These are phyloP conservation scores for Epichloe hybrida DNA, from an alignment of 2,329 filamentous ascomycete genomes.

Conservation along the genomic window DNA sequence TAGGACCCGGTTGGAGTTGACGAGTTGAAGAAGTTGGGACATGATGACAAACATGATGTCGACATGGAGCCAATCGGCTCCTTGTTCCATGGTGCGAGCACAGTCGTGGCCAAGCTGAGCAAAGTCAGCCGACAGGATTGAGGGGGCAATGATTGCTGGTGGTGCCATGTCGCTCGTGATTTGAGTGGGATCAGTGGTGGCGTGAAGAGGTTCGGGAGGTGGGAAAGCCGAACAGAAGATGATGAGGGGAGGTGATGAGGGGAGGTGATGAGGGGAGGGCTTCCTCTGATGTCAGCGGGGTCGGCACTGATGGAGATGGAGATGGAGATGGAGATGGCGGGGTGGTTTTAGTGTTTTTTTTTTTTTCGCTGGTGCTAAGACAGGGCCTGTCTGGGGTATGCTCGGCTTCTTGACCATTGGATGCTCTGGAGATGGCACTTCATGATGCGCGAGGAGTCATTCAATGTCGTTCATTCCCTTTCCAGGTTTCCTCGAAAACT, in stretches of 20 bases:
- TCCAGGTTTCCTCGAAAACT: too few relatives aligned
- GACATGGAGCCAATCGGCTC: slow-evolving; percentile 87
- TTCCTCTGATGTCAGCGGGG: slow-evolving; percentile 8
- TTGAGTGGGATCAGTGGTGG: neutral
- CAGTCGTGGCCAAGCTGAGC: slow-evolving; percentile 77
- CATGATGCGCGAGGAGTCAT: too few relatives aligned
- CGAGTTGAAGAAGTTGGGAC: slow-evolving; percentile 12
- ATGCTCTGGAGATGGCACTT: too few relatives aligned
- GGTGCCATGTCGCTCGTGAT: slow-evolving; percentile 54
- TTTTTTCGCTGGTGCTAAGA: neutral
- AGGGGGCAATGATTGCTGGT: slow-evolving; percentile 87
- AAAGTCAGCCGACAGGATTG: slow-evolving; percentile 97
- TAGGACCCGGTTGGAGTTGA: neutral
- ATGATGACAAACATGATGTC: slow-evolving; percentile 60
- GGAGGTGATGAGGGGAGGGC: neutral
- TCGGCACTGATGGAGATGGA: too few relatives aligned
- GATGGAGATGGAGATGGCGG: neutral
- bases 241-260: neutral
- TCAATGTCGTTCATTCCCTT: too few relatives aligned
- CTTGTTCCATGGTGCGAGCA: slow-evolving; percentile 68
- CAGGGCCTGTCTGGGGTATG: too few relatives aligned
- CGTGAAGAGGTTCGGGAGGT: neutral
- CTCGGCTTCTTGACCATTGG: neutral
- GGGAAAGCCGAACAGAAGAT: neutral
- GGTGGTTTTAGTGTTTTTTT: neutral